Percentiles rank a stretch among this genome's conserved stretches.
Evolutionary conservation across 805 yeast genomes (phyloP).

Genomic region (Suhomyces pyralidae): DNA sequence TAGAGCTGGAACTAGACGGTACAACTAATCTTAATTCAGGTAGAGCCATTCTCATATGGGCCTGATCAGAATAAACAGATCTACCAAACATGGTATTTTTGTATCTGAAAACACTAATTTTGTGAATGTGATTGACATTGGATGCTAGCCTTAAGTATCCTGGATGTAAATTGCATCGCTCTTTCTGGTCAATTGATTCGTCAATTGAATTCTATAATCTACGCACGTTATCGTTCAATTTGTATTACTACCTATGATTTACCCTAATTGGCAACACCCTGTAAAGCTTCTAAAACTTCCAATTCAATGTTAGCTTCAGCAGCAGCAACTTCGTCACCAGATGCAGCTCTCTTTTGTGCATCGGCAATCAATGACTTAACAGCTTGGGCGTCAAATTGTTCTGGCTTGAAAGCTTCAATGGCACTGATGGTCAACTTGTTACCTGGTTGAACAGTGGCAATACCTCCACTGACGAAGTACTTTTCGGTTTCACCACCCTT

Average conservation of each 20-base stretch:
- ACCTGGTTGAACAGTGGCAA: slow-evolving; percentile 94
- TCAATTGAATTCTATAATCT: neutral
- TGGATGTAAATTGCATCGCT: too few species aligned
- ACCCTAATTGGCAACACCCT: slow-evolving; percentile 68
- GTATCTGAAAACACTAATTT: too few species aligned
- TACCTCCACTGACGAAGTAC: slow-evolving; percentile 93
- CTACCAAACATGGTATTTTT: too few species aligned
- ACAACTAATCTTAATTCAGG: neutral
- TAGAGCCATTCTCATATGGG: neutral
- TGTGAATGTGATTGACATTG: too few species aligned
- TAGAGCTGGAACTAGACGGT: neutral
- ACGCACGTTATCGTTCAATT: neutral
- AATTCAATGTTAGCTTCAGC: slow-evolving; percentile 95
- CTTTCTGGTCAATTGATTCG: neutral
- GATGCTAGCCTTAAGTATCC: neutral
- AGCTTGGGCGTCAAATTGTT: slow-evolving; percentile 76
- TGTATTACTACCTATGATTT: neutral
- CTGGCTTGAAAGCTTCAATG: slow-evolving; percentile 91
- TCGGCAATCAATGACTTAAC: slow-evolving; percentile 81
- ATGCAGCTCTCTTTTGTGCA: slow-evolving; percentile 86
- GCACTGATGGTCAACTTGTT: slow-evolving; percentile 88
- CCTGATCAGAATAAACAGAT: neutral
- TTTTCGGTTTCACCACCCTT: slow-evolving; percentile 67
- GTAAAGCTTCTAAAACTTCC: slow-evolving; percentile 93
- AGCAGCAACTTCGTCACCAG: slow-evolving; percentile 83